A percentile compares a stretch with the other conserved stretches of the same genome.
phyloP scores from a whole-genome alignment of 352 stramenopile genomes.

The Globisporangium barbulae region DNA sequence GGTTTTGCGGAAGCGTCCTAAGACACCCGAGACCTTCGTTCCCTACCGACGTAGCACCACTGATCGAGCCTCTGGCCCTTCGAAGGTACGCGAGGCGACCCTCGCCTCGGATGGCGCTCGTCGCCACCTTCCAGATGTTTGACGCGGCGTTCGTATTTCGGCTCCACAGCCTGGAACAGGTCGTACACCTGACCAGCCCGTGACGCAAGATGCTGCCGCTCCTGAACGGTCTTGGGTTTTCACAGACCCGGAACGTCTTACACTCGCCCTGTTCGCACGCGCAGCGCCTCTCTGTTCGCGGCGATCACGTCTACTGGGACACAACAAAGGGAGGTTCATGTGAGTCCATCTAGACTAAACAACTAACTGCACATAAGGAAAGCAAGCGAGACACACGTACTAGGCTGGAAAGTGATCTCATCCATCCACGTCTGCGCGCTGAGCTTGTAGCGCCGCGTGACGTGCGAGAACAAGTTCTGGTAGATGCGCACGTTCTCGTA shows the following conservation, averaged over 20 bases:
- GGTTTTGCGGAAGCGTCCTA: neutral
- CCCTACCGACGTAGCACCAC: neutral
- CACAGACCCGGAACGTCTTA: no score
- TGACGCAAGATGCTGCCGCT: no score
- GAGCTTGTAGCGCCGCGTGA: slow-evolving; percentile 41
- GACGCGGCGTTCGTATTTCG: no score
- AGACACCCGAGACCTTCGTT: neutral
- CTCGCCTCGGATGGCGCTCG: no score
- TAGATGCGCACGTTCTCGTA: slow-evolving; percentile 59
- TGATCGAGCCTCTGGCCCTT: no score
- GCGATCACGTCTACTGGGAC: slow-evolving; percentile 14
- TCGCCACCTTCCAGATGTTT: no score
- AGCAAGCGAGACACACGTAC: slow-evolving; percentile 2
- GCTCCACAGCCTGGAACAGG: no score
- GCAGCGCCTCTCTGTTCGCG: slow-evolving; percentile 12
- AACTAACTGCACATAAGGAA: neutral
- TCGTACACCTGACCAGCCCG: no score
- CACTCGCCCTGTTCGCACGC: no score
- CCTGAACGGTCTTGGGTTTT: no score
- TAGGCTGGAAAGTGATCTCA: slow-evolving; percentile 36
- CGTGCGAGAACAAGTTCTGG: slow-evolving; percentile 37
- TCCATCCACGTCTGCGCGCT: slow-evolving; percentile 54
- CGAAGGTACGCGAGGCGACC: no score
- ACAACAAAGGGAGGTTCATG: neutral
- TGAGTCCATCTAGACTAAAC: neutral